Evolutionary conservation across 1,284 basidiomycete genomes (phyloP), one percentile per base, ranked within the genome.

Genomic region (Ustilago vetiveriae): DNA sequence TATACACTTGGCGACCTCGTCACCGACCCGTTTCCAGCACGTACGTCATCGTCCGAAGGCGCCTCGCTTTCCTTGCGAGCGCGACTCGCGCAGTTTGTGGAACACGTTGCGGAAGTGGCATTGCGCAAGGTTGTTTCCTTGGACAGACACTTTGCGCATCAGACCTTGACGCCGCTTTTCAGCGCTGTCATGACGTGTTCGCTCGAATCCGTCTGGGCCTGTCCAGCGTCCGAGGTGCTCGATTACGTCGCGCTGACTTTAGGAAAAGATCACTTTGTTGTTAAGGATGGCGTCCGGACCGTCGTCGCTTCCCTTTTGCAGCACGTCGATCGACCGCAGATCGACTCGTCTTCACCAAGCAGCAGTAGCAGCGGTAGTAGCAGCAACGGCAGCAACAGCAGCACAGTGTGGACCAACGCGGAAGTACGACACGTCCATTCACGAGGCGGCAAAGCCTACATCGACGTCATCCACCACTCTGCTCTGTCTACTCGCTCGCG

Each of bases 171-270:
- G 9, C 74, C 79, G 1, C 44, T 81, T 11, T 68, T 81, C 17
- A 68, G 66, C 36, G 75, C 78, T 0, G 66, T 80, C 24, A 79
- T 79, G 72, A 81, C 79, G 3, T 66, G 52, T 0, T 53, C 71
- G 22, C 33, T 43, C 13, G 44, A 51, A 4, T 49, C 63, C 0
- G 74, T 80, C 1, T 48, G 55, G 42, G 16, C 50, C 5, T 60
- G 67, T 27, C 82, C 82, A 0, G 75, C 74, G 0, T 57, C 73
- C 8, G 79, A 80, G 32, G 55, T 82, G 27, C 63, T 82, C 23
- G 70, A 80, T 13, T 82, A 82, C 23, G 60, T 82, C 22, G 78
- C 77, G 2, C 43, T 63, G 23, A 81, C 79, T 0, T 75, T 82
- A 24, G 62, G 72, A 3, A 45, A 59, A 22, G 52, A 65, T 29